Base-by-base conservation (phyloP, 441 rosid species). In the Corymbia calophylla region DNA sequence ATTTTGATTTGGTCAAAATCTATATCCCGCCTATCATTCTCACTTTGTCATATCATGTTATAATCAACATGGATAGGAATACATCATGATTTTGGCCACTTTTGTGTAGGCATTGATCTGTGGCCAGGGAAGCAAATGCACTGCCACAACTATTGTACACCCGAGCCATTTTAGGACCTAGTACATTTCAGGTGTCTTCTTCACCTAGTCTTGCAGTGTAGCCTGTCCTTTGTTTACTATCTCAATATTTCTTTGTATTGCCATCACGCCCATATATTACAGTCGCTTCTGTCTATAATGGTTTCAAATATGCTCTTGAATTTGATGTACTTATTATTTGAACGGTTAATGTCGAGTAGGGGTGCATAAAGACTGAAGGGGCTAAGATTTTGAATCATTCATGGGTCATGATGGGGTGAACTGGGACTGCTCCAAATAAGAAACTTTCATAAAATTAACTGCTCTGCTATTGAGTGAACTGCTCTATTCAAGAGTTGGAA, bases 121-220 rank as follows among this genome's bases (percentile, higher is more conserved):
- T 97, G 99, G 99, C 98, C 98, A 17, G 99, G 99, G 87, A 95
- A 95, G 93, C 97, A 97, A 93, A 93, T 97, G 89, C 99, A 97
- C 92, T 95, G 98, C 90, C 99, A 97, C 94, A 97, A 96, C 86
- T 97, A 97, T 70, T 96, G 99, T n/a, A 62, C 88, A 66, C 98
- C 99, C 0, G 95, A 95, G 62, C 95, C 95, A 14, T 97, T 95
- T 56, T 92, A 68, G 80, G 96, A 94, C 91, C 95, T 95, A 93
- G 99, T 97, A 93, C 48, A 94, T 92, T 6, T 62, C 87, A 44
- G 73, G 73, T 90, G 92, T 91, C 87, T 55, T 15, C 86, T 88
- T 91, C 48, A 32, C 39, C 47, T 89, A n/a, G 27, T 88, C 66
- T 66, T 23, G 84, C 53, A 21, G 9, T 12, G 84, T 23, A 44